phyloP scores from a whole-genome alignment of 1,139 yeast genomes.

The Tardiomyces digboiensis region DNA sequence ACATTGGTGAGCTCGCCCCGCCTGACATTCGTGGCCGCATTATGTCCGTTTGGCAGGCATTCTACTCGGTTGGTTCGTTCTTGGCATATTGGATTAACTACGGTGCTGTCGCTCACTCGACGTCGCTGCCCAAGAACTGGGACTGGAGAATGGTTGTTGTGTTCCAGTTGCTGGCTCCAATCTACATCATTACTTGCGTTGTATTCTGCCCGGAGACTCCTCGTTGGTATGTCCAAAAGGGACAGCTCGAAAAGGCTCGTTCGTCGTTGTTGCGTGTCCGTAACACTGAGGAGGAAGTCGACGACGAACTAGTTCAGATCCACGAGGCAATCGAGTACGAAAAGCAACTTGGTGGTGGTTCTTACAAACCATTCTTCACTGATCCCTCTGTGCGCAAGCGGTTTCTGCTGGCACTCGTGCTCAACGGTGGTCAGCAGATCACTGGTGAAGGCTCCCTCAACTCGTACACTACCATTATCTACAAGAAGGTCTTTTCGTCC shows the following conservation, averaged over 20 bases:
- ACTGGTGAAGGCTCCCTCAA: slow-evolving; percentile 91
- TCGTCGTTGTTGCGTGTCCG: slow-evolving; percentile 14
- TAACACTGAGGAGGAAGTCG: slow-evolving; percentile 11
- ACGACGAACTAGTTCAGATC: slow-evolving; percentile 13
- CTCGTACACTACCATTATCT: slow-evolving; percentile 49
- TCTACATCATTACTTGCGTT: slow-evolving; percentile 5
- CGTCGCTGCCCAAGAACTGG: slow-evolving; percentile 1
- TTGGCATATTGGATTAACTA: slow-evolving; percentile 3
- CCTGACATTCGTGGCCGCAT: slow-evolving; percentile 1
- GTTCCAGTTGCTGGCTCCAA: slow-evolving; percentile 10
- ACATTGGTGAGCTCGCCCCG: slow-evolving; percentile 1
- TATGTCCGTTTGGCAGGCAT: slow-evolving; percentile 1
- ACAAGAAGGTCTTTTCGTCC: slow-evolving; percentile 55
- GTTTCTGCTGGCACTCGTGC: slow-evolving; percentile 73
- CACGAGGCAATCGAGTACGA: slow-evolving; percentile 6
- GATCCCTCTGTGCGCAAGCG: slow-evolving; percentile 31
- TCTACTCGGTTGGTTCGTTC: slow-evolving; percentile 2
- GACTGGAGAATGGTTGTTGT: slow-evolving; percentile 2
- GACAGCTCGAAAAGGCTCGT: slow-evolving; percentile 41
- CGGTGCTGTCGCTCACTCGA: neutral
- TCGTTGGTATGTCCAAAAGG: slow-evolving; percentile 56
- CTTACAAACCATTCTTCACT: slow-evolving; percentile 24
- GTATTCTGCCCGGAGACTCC: slow-evolving; percentile 50
- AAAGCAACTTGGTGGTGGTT: slow-evolving; percentile 27
- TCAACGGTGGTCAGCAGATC: slow-evolving; percentile 88